Conservation (phyloP, 352 stramenopile species). For the Blastocystis sp. region DNA sequence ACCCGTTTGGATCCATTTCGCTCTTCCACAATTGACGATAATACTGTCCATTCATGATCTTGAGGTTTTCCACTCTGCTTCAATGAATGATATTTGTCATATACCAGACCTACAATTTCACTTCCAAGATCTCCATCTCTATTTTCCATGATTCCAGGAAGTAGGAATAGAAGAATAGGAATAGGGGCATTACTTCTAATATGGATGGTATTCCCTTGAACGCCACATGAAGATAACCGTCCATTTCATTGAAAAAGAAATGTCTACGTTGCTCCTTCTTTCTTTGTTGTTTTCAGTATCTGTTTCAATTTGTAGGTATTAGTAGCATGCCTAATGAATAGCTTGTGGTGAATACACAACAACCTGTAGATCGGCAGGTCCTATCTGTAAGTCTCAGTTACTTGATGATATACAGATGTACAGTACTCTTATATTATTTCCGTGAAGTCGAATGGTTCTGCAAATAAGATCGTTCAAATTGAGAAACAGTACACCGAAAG, state of each 20-base stretch:
- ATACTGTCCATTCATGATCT: conserved; percentile 42
- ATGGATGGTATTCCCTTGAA: neutral
- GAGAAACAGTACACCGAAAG: neutral
- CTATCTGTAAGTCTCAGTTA: neutral
- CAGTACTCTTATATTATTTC: conserved; percentile 3
- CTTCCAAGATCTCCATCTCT: neutral
- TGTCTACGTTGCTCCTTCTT: neutral
- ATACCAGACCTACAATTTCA: neutral
- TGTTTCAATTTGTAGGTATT: conserved; percentile 12
- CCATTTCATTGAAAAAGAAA: neutral
- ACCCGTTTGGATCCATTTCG: neutral
- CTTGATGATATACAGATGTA: neutral
- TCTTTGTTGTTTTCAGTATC: neutral
- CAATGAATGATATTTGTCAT: neutral
- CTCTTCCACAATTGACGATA: conserved; percentile 3
- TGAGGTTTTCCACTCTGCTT: conserved; percentile 45
- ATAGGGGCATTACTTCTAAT: neutral
- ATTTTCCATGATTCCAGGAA: neutral
- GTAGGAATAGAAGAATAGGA: neutral
- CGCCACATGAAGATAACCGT: too few relatives aligned
- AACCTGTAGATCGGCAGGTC: neutral
- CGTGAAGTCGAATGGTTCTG: neutral
- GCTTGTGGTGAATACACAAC: conserved; percentile 55
- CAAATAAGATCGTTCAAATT: neutral
- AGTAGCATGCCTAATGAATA: neutral